phyloP scores from a whole-genome alignment of 1,284 basidiomycete genomes.

The Apiotrichum laibachii region DNA sequence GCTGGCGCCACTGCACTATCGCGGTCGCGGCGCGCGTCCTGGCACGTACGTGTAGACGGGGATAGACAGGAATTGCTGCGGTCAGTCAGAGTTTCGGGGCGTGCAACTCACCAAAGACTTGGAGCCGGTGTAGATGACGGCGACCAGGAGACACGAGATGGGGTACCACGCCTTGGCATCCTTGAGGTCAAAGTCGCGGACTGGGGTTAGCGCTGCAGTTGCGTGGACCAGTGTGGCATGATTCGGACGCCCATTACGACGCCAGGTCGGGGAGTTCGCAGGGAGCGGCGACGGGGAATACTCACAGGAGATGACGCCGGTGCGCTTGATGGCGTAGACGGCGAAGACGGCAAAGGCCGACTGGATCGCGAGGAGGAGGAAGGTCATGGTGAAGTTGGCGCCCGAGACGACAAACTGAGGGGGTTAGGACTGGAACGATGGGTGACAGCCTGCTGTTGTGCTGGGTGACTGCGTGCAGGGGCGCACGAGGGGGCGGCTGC shows the following conservation, averaged over 20 bases:
- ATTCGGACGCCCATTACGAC: too few relatives aligned
- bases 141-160: conserved; percentile 85
- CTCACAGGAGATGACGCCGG: conserved; percentile 74
- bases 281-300: not conserved
- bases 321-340: conserved; percentile 69
- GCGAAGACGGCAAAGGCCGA: conserved; percentile 78
- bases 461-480: too few relatives aligned
- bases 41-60: conserved; percentile 71
- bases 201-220: conserved; percentile 21
- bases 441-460: too few relatives aligned
- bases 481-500: too few relatives aligned
- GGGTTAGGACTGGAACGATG: conserved; percentile 1
- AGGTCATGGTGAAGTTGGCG: conserved; percentile 91
- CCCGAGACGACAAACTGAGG: conserved; percentile 90
- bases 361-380: conserved; percentile 88
- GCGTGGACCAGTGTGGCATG: too few relatives aligned
- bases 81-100: not conserved
- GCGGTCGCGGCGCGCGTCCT: not conserved
- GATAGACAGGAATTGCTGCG: conserved; percentile 85
- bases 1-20: not conserved
- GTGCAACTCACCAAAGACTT: conserved; percentile 74
- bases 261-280: too few relatives aligned
- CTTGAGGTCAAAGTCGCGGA: conserved; percentile 76
- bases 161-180: conserved; percentile 94
- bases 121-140: conserved; percentile 96